phyloP scores from a whole-genome alignment of 2,329 filamentous ascomycete species.

The Cephalotrichum gorgonifer region DNA sequence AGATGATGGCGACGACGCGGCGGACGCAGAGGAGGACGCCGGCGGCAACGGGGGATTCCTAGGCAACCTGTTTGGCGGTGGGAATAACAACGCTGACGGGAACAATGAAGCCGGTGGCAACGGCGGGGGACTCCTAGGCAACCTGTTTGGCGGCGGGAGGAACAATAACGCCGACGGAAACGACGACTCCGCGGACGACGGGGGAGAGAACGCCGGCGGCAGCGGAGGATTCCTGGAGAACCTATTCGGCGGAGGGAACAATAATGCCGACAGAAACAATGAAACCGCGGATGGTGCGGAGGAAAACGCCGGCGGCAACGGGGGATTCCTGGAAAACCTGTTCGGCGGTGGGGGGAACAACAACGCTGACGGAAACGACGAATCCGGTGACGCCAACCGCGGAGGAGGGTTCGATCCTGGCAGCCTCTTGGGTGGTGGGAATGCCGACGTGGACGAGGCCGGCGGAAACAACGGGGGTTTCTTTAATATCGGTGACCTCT shows the following conservation, averaged over 20 bases:
- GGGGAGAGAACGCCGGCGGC: too few relatives aligned
- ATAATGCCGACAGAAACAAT: slow-evolving; percentile 3
- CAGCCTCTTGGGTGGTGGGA: too few relatives aligned
- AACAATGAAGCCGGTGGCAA: neutral
- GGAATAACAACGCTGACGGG: neutral
- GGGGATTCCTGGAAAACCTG: too few relatives aligned
- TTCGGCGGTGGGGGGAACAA: neutral
- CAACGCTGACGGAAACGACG: neutral
- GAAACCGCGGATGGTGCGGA: neutral
- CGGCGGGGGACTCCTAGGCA: neutral
- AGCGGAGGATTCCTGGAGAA: too few relatives aligned
- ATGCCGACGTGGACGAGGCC: too few relatives aligned
- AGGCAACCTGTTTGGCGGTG: neutral
- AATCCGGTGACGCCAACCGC: too few relatives aligned
- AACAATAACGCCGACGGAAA: neutral
- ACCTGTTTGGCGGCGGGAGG: neutral
- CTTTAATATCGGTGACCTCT: neutral
- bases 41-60: neutral
- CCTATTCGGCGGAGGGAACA: too few relatives aligned
- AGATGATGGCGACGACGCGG: neutral
- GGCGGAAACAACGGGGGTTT: neutral
- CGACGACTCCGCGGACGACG: neutral
- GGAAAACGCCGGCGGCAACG: neutral
- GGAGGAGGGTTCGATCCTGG: too few relatives aligned
- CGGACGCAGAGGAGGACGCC: neutral